Base-by-base conservation (phyloP, 352 stramenopile species). In the Phytophthora pluvialis region DNA sequence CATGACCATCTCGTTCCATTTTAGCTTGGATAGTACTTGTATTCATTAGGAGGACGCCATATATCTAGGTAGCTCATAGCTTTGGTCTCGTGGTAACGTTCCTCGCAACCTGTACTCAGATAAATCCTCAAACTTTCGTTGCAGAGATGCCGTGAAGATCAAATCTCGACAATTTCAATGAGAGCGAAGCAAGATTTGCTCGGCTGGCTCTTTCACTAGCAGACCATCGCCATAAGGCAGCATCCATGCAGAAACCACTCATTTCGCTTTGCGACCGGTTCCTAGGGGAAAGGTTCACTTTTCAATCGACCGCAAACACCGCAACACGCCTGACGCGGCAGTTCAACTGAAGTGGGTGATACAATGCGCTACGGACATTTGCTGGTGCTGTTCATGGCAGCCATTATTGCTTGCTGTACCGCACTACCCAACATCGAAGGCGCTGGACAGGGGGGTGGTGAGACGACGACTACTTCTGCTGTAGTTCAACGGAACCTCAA, bases 101-200 rank as follows among this genome's bases (percentile, higher is more conserved):
- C 31, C 31, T 35, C 31, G 10, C 31, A 12, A 35, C 31, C 39
- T 21, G 21, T 4, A 16, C 39, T 26, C 5, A 8, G 21, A 29
- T 45, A 45, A 45, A 28, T 45, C 21, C 39, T 29, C 11, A 45
- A 45, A 45, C 39, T 45, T 45, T 0, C 39, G 39, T 28, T 45
- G 39, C 39, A 45, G n/a, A 45, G 39, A 45, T 29, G 39, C 21
- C 21, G 21, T 21, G 21, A 21, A 21, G 21, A 21, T 45, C 39
- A 45, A 45, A 45, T 45, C 39, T 45, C 39, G 7, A 16, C 39
- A 45, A 45, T 25, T 45, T 45, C 26, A 21, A 45, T 45, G 39
- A 45, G 39, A 21, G 5, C 16, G 11, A 42, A 45, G 39, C 11
- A 28, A 28, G 39, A 45, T 45, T 45, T 45, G 39, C 11, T 11